Evolutionary conservation across 108 stramenopile genomes (phyloP).

Genomic region (Chaetoceros muelleri): DNA sequence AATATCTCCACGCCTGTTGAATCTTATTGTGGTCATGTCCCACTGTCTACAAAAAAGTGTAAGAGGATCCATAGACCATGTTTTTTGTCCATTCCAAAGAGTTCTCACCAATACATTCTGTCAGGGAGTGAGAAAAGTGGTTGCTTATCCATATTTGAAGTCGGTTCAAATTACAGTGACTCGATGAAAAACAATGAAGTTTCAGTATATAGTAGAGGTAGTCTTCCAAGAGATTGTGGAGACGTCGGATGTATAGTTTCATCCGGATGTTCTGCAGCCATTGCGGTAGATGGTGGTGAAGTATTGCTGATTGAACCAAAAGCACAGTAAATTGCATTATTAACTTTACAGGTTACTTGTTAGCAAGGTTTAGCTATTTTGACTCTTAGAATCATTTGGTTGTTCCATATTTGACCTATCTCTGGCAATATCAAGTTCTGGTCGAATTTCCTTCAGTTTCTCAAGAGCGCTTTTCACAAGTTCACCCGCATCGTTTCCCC

Average conservation of each 20-base stretch:
- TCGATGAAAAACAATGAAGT: neutral
- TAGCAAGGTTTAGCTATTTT: neutral
- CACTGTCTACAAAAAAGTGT: slow-evolving; percentile 14
- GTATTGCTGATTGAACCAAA: slow-evolving; percentile 38
- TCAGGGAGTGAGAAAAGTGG: slow-evolving; percentile 46
- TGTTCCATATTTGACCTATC: slow-evolving; percentile 31
- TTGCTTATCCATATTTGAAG: slow-evolving; percentile 40
- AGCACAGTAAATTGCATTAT: too few species aligned
- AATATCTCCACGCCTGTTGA: slow-evolving; percentile 6
- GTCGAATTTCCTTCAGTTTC: slow-evolving; percentile 22
- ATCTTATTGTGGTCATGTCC: slow-evolving; percentile 22
- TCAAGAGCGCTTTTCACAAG: slow-evolving; percentile 29
- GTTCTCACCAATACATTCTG: slow-evolving; percentile 22
- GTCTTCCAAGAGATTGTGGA: slow-evolving; percentile 39
- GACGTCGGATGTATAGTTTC: slow-evolving; percentile 47
- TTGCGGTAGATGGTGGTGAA: slow-evolving; percentile 47
- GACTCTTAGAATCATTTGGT: neutral
- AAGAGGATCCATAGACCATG: slow-evolving; percentile 54
- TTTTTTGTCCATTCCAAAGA: slow-evolving; percentile 19
- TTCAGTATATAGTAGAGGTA: slow-evolving; percentile 44
- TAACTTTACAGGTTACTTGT: too few species aligned
- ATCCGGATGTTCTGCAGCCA: slow-evolving; percentile 28
- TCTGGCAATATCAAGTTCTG: slow-evolving; percentile 63
- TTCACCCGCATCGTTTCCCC: slow-evolving; percentile 50
- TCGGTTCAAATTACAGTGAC: neutral